These are phyloP conservation scores for Chenopodium suecicum DNA, from an alignment of 148 eudicot genomes.

Conservation along the genomic window DNA sequence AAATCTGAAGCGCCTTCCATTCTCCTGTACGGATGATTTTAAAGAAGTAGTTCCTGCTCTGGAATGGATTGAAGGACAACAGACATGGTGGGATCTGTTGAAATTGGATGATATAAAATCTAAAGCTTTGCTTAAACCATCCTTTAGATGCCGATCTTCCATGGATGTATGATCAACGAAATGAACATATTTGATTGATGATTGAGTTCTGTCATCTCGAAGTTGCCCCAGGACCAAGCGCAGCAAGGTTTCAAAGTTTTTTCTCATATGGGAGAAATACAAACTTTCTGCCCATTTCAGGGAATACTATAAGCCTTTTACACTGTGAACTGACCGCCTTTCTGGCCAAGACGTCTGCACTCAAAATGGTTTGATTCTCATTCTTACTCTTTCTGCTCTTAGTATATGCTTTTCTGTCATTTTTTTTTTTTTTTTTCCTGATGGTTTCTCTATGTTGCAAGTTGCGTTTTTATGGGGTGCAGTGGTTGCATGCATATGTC, in stretches of 20 bases:
- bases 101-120: not conserved
- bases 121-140: constrained; percentile 12
- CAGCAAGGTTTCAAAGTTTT: no score
- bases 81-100: constrained; percentile 11
- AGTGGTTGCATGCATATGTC: constrained; percentile 57
- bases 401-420: not conserved
- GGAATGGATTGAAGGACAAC: constrained; percentile 12
- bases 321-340: constrained; percentile 49
- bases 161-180: not conserved
- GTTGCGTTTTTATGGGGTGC: constrained; percentile 14
- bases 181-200: not conserved
- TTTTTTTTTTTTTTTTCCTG: not conserved
- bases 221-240: no score
- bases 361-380: constrained; percentile 59
- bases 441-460: not conserved
- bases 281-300: no score
- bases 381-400: not conserved
- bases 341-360: constrained; percentile 98
- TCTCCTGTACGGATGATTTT: not conserved
- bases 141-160: not conserved
- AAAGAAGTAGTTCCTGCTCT: not conserved
- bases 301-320: no score
- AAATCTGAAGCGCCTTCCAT: not conserved
- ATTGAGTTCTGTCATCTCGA: no score
- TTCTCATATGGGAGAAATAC: no score